These are phyloP conservation scores for Tetracladium setigerum DNA, from an alignment of 495 filamentous ascomycete species.

Conservation along the genomic window DNA sequence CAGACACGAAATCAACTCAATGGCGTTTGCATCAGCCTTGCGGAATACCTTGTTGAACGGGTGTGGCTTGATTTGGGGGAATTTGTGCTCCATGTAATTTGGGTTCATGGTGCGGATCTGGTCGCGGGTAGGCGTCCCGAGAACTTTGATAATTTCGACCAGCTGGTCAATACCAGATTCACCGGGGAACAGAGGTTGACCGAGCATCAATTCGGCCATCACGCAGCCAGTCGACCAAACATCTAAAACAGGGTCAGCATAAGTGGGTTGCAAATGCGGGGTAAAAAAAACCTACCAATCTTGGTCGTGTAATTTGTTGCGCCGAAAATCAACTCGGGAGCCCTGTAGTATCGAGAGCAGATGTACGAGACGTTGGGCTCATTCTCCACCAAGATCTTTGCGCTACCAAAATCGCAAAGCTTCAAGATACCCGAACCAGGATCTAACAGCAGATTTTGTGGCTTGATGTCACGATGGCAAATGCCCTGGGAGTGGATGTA, in stretches of 20 bases:
- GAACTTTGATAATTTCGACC: conserved; percentile 98
- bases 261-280: not conserved
- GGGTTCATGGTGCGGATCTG: conserved; percentile 99
- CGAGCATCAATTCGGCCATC: conserved; percentile 98
- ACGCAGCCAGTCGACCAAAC: conserved; percentile 99
- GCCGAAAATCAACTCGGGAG: conserved; percentile 96
- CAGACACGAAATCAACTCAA: conserved; percentile 88
- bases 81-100: conserved; percentile 99
- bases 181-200: conserved; percentile 97
- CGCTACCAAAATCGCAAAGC: conserved; percentile 97
- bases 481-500: conserved; percentile 99
- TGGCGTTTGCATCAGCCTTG: conserved; percentile 83
- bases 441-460: conserved; percentile 92
- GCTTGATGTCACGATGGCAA: conserved; percentile 98
- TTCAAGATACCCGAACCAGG: conserved; percentile 87
- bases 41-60: conserved; percentile 99
- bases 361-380: conserved; percentile 99
- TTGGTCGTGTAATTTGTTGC: conserved; percentile 99
- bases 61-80: conserved; percentile 99
- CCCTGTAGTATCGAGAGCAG: conserved; percentile 97
- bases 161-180: conserved; percentile 98
- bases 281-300: conserved; percentile 62
- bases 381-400: conserved; percentile 97
- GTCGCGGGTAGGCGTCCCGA: conserved; percentile 95
- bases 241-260: conserved; percentile 46